Evolutionary conservation across 805 yeast species (phyloP).

Genomic region (Saturnispora zaruensis): DNA sequence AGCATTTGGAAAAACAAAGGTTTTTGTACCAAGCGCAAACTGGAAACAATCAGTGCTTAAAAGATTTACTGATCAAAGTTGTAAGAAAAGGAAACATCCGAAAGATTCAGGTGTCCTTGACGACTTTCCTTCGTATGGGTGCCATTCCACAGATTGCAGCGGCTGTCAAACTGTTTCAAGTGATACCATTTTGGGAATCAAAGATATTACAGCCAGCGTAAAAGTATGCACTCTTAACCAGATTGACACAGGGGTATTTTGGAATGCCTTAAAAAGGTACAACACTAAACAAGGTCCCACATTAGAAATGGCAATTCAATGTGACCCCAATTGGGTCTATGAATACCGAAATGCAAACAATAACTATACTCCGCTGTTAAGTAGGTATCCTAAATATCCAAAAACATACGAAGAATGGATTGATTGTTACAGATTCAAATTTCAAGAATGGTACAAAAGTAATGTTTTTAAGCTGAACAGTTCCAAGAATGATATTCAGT

Average conservation of each 20-base stretch:
- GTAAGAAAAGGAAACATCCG: background rate
- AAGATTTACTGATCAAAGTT: background rate
- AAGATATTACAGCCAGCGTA: background rate
- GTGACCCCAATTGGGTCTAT: conserved; percentile 8
- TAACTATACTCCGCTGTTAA: conserved; percentile 10
- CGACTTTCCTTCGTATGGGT: background rate
- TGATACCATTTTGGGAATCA: background rate
- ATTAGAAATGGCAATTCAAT: conserved; percentile 3
- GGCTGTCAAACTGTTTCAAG: background rate
- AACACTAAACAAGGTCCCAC: conserved; percentile 9
- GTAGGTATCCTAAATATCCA: conserved; percentile 10
- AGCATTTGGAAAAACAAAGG: background rate
- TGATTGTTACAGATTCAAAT: conserved; percentile 4
- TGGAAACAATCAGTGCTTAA: conserved; percentile 1
- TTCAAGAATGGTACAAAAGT: conserved; percentile 4
- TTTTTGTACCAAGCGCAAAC: background rate
- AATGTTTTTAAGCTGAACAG: background rate
- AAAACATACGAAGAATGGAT: conserved; percentile 2
- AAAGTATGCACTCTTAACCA: background rate
- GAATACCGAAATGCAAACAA: conserved; percentile 3
- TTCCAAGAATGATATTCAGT: background rate
- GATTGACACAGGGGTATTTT: background rate
- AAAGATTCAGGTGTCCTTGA: background rate
- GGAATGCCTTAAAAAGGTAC: conserved; percentile 7
- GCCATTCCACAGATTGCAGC: background rate